Conservation (phyloP, 2,329 filamentous ascomycete genomes). For the Botrytis fabae region DNA sequence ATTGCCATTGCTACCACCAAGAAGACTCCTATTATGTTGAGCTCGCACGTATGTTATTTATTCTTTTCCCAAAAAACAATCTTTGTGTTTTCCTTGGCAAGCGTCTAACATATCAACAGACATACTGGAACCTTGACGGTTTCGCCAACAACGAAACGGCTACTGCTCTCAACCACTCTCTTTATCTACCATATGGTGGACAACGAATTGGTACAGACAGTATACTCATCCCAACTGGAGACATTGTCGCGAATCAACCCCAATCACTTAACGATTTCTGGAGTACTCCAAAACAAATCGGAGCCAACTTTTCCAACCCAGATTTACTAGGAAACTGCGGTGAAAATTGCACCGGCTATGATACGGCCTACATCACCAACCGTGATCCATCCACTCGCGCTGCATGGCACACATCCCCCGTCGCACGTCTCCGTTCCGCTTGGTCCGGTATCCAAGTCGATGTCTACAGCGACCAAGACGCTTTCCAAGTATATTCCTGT, state of each 20-base stretch:
- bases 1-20: conserved; percentile 68
- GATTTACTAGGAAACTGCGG: conserved; percentile 75
- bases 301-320: conserved; percentile 62
- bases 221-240: conserved; percentile 73
- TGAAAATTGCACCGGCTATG: conserved; percentile 77
- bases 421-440: conserved; percentile 67
- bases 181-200: conserved; percentile 71
- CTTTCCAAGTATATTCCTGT: conserved; percentile 87
- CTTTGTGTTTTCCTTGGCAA: neutral
- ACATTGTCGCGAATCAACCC: conserved; percentile 67
- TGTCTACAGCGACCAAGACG: conserved; percentile 79
- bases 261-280: conserved; percentile 80
- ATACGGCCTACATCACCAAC: conserved; percentile 70
- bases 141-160: conserved; percentile 72
- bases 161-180: conserved; percentile 67
- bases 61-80: neutral
- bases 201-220: conserved; percentile 67
- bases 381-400: conserved; percentile 56
- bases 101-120: conserved; percentile 46
- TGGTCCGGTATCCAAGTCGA: conserved; percentile 85
- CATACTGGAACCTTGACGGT: conserved; percentile 82
- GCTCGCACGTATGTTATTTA: conserved; percentile 49
- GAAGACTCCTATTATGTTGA: conserved; percentile 82
- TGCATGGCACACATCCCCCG: conserved; percentile 63
- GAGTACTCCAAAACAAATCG: conserved; percentile 76